Evolutionary conservation across 2,329 filamentous ascomycete species (phyloP), one percentile per base, ranked within the genome.

Genomic region (Dactylellina leptospora): DNA sequence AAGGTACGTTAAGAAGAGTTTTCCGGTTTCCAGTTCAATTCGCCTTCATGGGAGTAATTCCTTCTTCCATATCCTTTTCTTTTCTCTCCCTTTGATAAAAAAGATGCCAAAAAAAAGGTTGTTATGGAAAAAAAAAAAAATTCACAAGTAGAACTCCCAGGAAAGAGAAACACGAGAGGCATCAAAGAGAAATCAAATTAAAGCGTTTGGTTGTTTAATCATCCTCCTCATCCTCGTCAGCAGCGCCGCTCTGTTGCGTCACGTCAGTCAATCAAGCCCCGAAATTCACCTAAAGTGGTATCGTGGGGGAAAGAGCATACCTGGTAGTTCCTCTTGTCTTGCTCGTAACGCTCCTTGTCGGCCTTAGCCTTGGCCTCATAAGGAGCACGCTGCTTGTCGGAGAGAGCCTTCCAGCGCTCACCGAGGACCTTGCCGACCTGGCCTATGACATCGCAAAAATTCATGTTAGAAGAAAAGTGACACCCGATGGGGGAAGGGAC

Each of bases 261-360:
- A n/a, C n/a, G n/a, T n/a, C n/a, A n/a, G n/a, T n/a, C n/a, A n/a
- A n/a, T n/a, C n/a, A n/a, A n/a, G n/a, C n/a, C n/a, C n/a, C n/a
- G n/a, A n/a, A n/a, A n/a, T n/a, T n/a, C n/a, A n/a, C n/a, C n/a
- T n/a, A n/a, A n/a, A n/a, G n/a, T n/a, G n/a, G n/a, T n/a, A n/a
- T n/a, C n/a, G n/a, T n/a, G n/a, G n/a, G n/a, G n/a, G 4, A 30
- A 40, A n/a, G 13, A 40, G 82, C 89, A 84, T 85, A 96, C 92
- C 79, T 92, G 88, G 85, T 96, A 99, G 76, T 87, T 90, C 76
- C 90, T 89, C 87, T 99, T 99, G 87, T 97, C 92, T 77, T 96
- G 91, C 82, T 97, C 93, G 81, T 97, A 99, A 74, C 95, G 90
- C 89, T 97, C 96, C 91, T 97, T 99, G 84, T 99, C 95, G 75